Evolutionary conservation across 495 filamentous ascomycete genomes (phyloP), one percentile per base, ranked within the genome.

Genomic region (Pseudevernia furfuracea): DNA sequence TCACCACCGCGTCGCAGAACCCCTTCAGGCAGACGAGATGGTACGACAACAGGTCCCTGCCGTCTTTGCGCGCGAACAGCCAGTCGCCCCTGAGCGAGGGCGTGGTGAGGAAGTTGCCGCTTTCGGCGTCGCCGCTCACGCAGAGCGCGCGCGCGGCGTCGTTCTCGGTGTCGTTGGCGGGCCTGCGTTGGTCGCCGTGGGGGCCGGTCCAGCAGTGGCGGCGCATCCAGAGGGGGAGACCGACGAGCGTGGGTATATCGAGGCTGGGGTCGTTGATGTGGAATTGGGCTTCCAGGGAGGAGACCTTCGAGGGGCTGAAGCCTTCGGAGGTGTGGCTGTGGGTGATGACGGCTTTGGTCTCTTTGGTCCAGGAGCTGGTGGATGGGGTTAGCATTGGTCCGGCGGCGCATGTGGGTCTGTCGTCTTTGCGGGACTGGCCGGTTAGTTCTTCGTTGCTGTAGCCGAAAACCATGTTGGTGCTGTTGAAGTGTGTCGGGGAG

Each of bases 181-280:
- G 43, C 43, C n/a, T 46, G 44, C 5, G 44, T n/a, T 48, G 7
- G 44, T 48, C 44, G 7, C 23, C 12, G 48, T 17, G 48, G 9
- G 59, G 19, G 25, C 28, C 32, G 46, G 41, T 46, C 19, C 32
- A 36, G 5, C n/a, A 3, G 19, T 62, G 19, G 0, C 34, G 30
- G 38, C 38, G 64, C 34, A 58, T 62, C 44, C 49, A 56, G 59
- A 66, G 38, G 1, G 64, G 64, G 1, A 66, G 25, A 19, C 48
- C 59, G 10, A 62, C 17, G 9, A 62, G 58, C 1, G 23, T 17
- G 2, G 59, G 59, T 21, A 62, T 62, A 10, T n/a, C 11, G 32
- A 23, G 53, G 19, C 6, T 11, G 11, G 5, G 4, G 36, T 59
- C 56, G 9, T 23, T 11, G 37, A 36, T 1, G 32, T 52, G 38